Base-by-base conservation (phyloP, 441 rosid genomes). In the Adansonia madagascariensis region DNA sequence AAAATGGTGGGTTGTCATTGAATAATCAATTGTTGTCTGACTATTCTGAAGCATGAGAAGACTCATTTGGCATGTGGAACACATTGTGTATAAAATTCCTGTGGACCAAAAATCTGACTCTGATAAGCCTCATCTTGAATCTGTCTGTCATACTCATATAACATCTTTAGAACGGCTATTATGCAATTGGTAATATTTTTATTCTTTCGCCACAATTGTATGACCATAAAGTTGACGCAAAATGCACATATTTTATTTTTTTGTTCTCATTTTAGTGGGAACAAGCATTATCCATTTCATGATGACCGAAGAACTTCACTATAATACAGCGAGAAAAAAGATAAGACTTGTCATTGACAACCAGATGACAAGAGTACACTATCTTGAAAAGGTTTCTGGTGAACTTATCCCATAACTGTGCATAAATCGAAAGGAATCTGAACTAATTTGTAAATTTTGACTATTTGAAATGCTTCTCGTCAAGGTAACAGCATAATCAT, bases 41-140 rank as follows among this genome's bases (percentile, higher is more conserved):
- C 79, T 81, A 70, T 49, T 64, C 70, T 20, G 70, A 39, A 56
- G 80, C 77, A 71, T 71, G 81, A 85, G 66, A 79, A 68, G 83
- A 77, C 75, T 71, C 53, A 75, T 47, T 8, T 57, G 9, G 20
- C 62, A 71, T 63, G 55, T 53, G 18, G 20, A 74, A 79, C 60
- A 60, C 8, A 18, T 11, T 49, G 17, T 11, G 20, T 56, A 55
- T 53, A 67, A 63, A 75, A 41, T 75, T 75, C 81, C 66, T 8
- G 17, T 49, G 73, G 82, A 78, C 75, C 55, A 65, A 17, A 53
- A 78, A 70, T 31, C 60, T n/a, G 68, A 53, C 72, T 66, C 72
- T 20, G 75, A 75, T 66, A 63, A 82, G 80, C 70, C 77, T 66
- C 50, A 44, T 49, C 71, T 62, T 59, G 46, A 61, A 49, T 75